Evolutionary conservation across 2,329 filamentous ascomycete species (phyloP).

Genomic region (Penicillium sp.): DNA sequence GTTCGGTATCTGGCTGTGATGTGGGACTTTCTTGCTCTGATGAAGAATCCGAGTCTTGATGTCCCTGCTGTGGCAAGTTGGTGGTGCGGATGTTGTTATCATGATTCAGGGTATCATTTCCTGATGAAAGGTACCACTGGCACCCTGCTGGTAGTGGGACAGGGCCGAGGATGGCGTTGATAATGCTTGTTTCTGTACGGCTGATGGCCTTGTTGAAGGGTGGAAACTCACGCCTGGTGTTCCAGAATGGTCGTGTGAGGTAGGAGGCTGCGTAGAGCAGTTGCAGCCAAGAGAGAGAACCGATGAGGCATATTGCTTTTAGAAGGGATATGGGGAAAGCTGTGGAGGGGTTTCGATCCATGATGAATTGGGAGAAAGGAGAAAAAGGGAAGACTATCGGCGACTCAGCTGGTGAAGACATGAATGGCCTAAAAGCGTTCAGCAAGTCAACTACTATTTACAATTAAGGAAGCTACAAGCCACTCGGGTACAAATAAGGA

Average conservation of each 20-base stretch:
- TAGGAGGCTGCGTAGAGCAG: conserved; percentile 25
- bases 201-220: conserved; percentile 21
- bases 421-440: neutral
- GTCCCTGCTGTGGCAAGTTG: neutral
- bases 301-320: conserved; percentile 21
- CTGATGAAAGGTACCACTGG: neutral
- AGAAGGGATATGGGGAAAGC: conserved; percentile 17
- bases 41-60: neutral
- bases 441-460: neutral
- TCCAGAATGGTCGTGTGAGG: conserved; percentile 17
- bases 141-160: conserved; percentile 16
- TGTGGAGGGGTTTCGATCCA: conserved; percentile 1
- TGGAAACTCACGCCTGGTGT: conserved; percentile 11
- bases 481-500: neutral
- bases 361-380: neutral
- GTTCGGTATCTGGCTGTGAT: neutral
- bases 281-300: conserved; percentile 27
- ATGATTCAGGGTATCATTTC: conserved; percentile 2
- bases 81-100: neutral
- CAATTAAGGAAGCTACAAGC: neutral
- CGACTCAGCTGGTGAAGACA: neutral
- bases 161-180: conserved; percentile 22
- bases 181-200: conserved; percentile 24
- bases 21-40: neutral
- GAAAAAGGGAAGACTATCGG: neutral